phyloP scores from a whole-genome alignment of 1,139 yeast species.

The Yamadazyma diospyri region DNA sequence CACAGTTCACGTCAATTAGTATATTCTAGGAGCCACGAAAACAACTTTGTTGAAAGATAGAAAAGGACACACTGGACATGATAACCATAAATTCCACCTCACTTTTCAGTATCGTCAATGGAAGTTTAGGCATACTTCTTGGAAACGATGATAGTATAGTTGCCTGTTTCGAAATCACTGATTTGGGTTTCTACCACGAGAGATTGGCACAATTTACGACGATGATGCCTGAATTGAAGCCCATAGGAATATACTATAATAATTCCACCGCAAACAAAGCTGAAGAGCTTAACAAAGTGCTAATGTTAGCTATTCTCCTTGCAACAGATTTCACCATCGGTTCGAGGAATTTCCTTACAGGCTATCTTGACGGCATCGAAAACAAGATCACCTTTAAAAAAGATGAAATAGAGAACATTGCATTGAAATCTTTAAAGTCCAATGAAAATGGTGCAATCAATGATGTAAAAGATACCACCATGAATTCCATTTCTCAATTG shows the following conservation, averaged over 20 bases:
- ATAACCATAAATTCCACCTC: conserved; percentile 24
- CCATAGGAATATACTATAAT: conserved; percentile 27
- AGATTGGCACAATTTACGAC: conserved; percentile 26
- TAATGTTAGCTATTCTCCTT: conserved; percentile 1
- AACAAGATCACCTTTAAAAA: conserved; percentile 10
- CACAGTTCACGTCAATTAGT: background rate
- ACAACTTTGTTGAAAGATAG: background rate
- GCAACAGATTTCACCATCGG: background rate
- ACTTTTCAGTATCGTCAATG: conserved; percentile 23
- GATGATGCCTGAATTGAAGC: conserved; percentile 23
- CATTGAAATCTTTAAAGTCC: conserved; percentile 7
- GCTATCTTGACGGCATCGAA: conserved; percentile 3
- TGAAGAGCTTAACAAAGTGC: conserved; percentile 1
- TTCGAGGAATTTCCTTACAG: conserved; percentile 5
- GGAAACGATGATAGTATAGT: conserved; percentile 19
- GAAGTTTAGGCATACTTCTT: conserved; percentile 25
- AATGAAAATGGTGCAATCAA: conserved; percentile 1
- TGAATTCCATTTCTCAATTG: conserved; percentile 18
- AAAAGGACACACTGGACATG: conserved; percentile 3
- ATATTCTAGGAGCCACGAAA: too few species aligned
- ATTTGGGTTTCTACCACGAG: conserved; percentile 22
- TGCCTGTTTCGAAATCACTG: conserved; percentile 27
- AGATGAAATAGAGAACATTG: conserved; percentile 14
- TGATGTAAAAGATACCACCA: conserved; percentile 4
- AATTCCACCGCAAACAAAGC: background rate